Evolutionary conservation across 2,329 filamentous ascomycete species (phyloP).

Genomic region (Periconia sp.): DNA sequence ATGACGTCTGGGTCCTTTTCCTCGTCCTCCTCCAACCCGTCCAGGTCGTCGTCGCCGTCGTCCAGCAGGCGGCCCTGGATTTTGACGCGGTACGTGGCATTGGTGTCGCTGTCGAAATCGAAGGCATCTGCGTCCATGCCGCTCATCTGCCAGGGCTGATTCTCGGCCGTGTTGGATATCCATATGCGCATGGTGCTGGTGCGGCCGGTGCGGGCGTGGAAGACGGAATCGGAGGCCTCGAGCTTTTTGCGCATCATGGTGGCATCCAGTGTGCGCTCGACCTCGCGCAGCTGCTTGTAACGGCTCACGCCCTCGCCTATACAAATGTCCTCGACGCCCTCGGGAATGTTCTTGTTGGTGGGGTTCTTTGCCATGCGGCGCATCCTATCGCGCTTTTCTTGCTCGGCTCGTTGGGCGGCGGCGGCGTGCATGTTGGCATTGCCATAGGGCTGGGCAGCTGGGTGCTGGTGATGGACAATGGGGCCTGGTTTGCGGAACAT

Average conservation of each 20-base stretch:
- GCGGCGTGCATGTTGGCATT: constrained; percentile 35
- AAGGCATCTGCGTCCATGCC: constrained; percentile 72
- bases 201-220: constrained; percentile 73
- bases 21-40: constrained; percentile 30
- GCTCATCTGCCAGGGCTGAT: constrained; percentile 86
- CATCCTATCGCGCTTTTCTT: constrained; percentile 64
- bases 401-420: constrained; percentile 47
- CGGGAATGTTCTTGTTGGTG: constrained; percentile 91
- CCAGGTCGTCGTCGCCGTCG: constrained; percentile 41
- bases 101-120: constrained; percentile 75
- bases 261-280: constrained; percentile 86
- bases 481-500: constrained; percentile 51
- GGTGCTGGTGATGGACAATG: constrained; percentile 51
- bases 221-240: constrained; percentile 82
- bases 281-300: constrained; percentile 81
- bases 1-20: constrained; percentile 54
- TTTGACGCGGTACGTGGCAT: constrained; percentile 84
- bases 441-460: constrained; percentile 51
- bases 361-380: constrained; percentile 85
- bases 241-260: constrained; percentile 92
- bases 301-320: constrained; percentile 79
- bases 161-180: constrained; percentile 92
- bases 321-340: constrained; percentile 77
- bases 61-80: constrained; percentile 84
- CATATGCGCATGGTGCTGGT: constrained; percentile 87